Evolutionary conservation across 352 stramenopile genomes (phyloP).

Genomic region (Phytopythium vexans): DNA sequence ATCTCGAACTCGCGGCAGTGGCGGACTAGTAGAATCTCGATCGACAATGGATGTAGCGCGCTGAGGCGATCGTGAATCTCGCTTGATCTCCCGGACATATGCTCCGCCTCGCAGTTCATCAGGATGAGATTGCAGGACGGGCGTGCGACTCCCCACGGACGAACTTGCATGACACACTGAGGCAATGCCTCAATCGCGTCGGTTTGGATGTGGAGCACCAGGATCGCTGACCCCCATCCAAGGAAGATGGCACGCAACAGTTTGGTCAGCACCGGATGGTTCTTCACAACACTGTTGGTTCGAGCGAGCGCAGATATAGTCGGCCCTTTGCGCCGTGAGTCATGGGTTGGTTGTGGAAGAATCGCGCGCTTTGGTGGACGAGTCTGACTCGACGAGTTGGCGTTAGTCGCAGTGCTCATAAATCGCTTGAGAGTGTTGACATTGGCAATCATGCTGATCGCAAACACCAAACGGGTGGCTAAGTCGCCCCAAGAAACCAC

Average conservation of each 20-base stretch:
- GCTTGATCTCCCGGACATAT: too few relatives aligned
- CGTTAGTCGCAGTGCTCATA: not conserved
- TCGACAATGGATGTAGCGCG: constrained; percentile 13
- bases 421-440: constrained; percentile 36
- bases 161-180: constrained; percentile 30
- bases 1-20: constrained; percentile 30
- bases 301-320: not conserved
- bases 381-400: too few relatives aligned
- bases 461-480: constrained; percentile 18
- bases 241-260: not conserved
- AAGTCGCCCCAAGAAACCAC: constrained; percentile 29
- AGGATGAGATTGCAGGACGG: constrained; percentile 38
- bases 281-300: not conserved
- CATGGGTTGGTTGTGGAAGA: too few relatives aligned
- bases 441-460: constrained; percentile 22
- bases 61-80: constrained; percentile 12
- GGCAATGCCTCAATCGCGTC: not conserved
- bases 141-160: constrained; percentile 27
- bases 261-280: not conserved
- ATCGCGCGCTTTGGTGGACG: too few relatives aligned
- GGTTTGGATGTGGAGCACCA: constrained; percentile 2
- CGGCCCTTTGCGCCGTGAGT: constrained; percentile 4
- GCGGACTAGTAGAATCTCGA: constrained; percentile 17
- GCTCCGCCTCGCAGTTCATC: constrained; percentile 17
- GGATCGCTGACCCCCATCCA: not conserved